These are phyloP conservation scores for Pleoardoris graminearum DNA, from an alignment of 2,329 filamentous ascomycete genomes.

Conservation along the genomic window DNA sequence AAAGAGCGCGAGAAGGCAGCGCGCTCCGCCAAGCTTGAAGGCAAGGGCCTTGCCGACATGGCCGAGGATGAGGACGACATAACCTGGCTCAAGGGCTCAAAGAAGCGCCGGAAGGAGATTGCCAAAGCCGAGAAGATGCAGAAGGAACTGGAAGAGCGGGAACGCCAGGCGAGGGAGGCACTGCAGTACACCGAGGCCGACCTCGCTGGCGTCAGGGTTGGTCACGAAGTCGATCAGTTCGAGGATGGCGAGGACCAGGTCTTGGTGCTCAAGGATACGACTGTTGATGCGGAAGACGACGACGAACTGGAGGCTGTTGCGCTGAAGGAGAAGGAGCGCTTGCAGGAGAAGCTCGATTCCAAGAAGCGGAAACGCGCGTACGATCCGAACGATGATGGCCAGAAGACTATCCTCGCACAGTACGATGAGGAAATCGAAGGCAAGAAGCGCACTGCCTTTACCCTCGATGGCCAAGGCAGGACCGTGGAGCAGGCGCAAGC, in stretches of 20 bases:
- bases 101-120: slow-evolving; percentile 93
- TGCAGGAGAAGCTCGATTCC: slow-evolving; percentile 75
- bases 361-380: slow-evolving; percentile 92
- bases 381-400: slow-evolving; percentile 75
- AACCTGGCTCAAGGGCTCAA: slow-evolving; percentile 84
- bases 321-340: slow-evolving; percentile 70
- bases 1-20: slow-evolving; percentile 84
- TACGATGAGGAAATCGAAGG: slow-evolving; percentile 95
- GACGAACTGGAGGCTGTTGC: slow-evolving; percentile 85
- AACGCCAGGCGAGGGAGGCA: slow-evolving; percentile 63
- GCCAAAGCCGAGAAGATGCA: slow-evolving; percentile 70
- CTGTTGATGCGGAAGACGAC: slow-evolving; percentile 79
- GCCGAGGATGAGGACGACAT: slow-evolving; percentile 73
- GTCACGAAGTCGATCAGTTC: slow-evolving; percentile 81
- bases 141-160: slow-evolving; percentile 75
- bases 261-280: slow-evolving; percentile 90
- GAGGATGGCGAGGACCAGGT: slow-evolving; percentile 83
- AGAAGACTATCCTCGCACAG: slow-evolving; percentile 75
- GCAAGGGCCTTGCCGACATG: slow-evolving; percentile 81
- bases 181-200: slow-evolving; percentile 81
- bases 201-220: slow-evolving; percentile 87
- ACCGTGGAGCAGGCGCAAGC: slow-evolving; percentile 64
- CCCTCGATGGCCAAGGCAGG: slow-evolving; percentile 76
- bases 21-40: slow-evolving; percentile 74
- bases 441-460: slow-evolving; percentile 87